Percentiles rank a stretch among this genome's conserved stretches.
Evolutionary conservation across 257 asterid species (phyloP).

Genomic region (Solanum microdontum): DNA sequence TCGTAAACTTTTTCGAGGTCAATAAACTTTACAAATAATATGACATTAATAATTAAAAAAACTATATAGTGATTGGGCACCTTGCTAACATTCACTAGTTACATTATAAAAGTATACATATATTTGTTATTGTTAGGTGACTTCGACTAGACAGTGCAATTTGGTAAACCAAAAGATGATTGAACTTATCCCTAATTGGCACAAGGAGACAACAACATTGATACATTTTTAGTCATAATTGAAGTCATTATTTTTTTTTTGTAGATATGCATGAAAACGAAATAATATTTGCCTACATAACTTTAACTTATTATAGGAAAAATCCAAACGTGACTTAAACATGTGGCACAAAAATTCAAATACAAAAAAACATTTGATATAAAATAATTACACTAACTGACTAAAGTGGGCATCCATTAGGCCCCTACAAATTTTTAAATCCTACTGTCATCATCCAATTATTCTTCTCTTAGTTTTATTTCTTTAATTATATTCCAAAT

Average conservation of each 20-base stretch:
- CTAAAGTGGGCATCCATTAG: background rate
- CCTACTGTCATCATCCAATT: conserved; percentile 1
- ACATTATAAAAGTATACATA: background rate
- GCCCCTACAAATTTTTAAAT: background rate
- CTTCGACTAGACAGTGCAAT: background rate
- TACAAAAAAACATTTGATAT: background rate
- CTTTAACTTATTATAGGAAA: background rate
- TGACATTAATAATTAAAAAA: background rate
- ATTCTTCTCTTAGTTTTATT: background rate
- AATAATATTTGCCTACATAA: background rate
- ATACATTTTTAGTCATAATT: background rate
- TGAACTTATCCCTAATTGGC: background rate
- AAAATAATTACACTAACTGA: background rate
- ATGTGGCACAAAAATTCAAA: background rate
- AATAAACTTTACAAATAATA: background rate
- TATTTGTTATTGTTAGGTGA: background rate
- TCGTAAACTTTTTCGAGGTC: background rate
- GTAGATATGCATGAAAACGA: background rate
- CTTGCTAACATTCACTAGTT: background rate
- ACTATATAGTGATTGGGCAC: background rate
- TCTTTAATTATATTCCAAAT: background rate
- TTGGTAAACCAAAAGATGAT: background rate
- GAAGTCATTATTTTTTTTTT: background rate
- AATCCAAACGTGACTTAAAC: background rate
- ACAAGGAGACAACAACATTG: background rate